phyloP scores from a whole-genome alignment of 2,329 filamentous ascomycete species.

The Elsinoe batatas region DNA sequence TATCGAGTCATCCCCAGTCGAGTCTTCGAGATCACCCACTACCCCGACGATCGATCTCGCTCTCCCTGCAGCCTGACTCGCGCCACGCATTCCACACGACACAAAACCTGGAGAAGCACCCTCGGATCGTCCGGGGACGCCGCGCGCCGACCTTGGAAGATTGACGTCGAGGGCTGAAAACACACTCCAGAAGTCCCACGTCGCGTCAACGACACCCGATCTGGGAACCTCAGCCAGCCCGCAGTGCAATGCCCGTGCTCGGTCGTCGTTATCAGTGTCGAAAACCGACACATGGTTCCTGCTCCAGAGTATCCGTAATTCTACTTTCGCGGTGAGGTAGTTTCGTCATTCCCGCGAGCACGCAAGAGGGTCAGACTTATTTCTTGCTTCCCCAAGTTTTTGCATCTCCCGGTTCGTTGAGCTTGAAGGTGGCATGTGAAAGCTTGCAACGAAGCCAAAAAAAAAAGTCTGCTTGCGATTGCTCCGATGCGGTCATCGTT shows the following conservation, averaged over 20 bases:
- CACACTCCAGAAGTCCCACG: no score
- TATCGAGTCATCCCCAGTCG: no score
- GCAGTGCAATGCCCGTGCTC: not conserved
- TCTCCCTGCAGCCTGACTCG: not conserved
- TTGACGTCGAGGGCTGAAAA: not conserved
- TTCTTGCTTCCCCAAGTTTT: not conserved
- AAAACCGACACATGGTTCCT: not conserved
- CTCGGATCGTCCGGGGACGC: slow-evolving; percentile 2
- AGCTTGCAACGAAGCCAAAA: not conserved
- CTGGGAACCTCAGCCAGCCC: not conserved
- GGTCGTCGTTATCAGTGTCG: not conserved
- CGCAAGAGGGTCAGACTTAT: slow-evolving; percentile 3
- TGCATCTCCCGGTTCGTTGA: not conserved
- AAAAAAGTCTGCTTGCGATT: no score
- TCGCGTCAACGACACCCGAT: no score
- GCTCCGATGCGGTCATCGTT: slow-evolving; percentile 2
- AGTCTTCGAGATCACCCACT: not conserved
- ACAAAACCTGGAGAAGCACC: not conserved
- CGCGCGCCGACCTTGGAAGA: not conserved
- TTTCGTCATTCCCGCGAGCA: slow-evolving; percentile 9
- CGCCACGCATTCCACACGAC: not conserved
- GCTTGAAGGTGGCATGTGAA: not conserved
- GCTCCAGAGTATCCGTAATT: not conserved
- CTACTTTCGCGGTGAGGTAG: not conserved
- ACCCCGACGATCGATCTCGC: slow-evolving; percentile 5